Evolutionary conservation across 176 grass and related monocot species (phyloP), one percentile per base, ranked within the genome.

Genomic region (Luzula sylvatica): DNA sequence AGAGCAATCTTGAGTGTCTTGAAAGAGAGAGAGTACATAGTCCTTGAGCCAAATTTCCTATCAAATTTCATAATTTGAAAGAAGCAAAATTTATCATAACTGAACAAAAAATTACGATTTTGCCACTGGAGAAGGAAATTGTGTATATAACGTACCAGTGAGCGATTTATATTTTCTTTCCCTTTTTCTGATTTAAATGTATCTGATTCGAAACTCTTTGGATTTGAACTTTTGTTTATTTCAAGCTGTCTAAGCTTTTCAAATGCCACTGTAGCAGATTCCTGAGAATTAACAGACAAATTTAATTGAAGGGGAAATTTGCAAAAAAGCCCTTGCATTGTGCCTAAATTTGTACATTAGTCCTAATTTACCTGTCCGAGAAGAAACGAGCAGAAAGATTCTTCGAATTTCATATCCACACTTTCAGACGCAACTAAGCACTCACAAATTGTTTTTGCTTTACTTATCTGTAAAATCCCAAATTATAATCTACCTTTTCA

Each of bases 11-110:
- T 61, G 70, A 46, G 85, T 98, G 69, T 98, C 85, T 43, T 67
- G 29, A 69, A 98, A 98, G 52, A 50, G 69, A 72, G 64, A 86
- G 51, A 98, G 78, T 23, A 48, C 74, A 40, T 72, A 75, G 32
- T 90, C 92, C 69, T 87, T 87, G 46, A 98, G 69, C 92, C 92
- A 98, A 18, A 72, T 55, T 87, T 98, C 92, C 86, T 98, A 69
- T 68, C 39, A 72, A 77, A 77, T 30, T 32, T 32, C 29, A 32
- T 32, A 3, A 32, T 32, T 32, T 32, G 5, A 32, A n/a, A n/a
- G n/a, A n/a, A 4, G 29, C 29, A 8, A 8, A 3, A 3, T 4
- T 32, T 32, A 32, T 32, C 8, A 32, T 32, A 32, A 32, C 29
- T n/a, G n/a, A n/a, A n/a, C n/a, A 13, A 48, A n/a, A 44, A 32